phyloP scores from a whole-genome alignment of 495 filamentous ascomycete species.

The Melanomma pulvis-pyrius region DNA sequence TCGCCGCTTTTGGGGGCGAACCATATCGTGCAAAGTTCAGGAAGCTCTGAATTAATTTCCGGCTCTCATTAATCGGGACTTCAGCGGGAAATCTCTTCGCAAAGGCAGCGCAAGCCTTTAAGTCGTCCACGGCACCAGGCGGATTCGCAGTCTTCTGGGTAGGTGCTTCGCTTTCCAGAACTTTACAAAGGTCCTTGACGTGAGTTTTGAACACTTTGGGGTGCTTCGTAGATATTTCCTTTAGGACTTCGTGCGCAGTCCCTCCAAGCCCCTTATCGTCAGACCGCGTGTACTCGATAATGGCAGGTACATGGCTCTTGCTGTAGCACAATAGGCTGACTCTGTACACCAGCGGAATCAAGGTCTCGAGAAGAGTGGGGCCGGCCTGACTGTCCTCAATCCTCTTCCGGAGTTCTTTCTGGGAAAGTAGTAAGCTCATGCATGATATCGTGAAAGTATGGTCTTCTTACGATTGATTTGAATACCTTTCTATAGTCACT shows the following conservation, averaged over 20 bases:
- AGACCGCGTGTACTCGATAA: constrained; percentile 81
- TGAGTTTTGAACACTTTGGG: constrained; percentile 90
- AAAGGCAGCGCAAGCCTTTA: constrained; percentile 91
- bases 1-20: constrained; percentile 78
- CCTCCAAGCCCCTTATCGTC: constrained; percentile 75
- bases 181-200: constrained; percentile 86
- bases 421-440: constrained; percentile 1
- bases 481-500: constrained; percentile 90
- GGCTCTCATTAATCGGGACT: constrained; percentile 68
- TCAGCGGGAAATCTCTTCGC: constrained; percentile 82
- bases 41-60: constrained; percentile 80
- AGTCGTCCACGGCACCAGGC: constrained; percentile 72
- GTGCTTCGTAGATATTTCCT: constrained; percentile 86
- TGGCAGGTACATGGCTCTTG: constrained; percentile 85
- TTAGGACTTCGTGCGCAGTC: constrained; percentile 85
- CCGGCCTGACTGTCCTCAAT: constrained; percentile 66
- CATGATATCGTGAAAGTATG: not conserved
- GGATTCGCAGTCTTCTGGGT: constrained; percentile 65
- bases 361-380: constrained; percentile 67
- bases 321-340: constrained; percentile 86
- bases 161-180: constrained; percentile 78
- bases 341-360: constrained; percentile 83
- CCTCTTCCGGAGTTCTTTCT: constrained; percentile 82
- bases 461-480: constrained; percentile 65
- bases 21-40: constrained; percentile 80